Evolutionary conservation across 2,329 filamentous ascomycete species (phyloP).

Genomic region (Penicillium sp.): DNA sequence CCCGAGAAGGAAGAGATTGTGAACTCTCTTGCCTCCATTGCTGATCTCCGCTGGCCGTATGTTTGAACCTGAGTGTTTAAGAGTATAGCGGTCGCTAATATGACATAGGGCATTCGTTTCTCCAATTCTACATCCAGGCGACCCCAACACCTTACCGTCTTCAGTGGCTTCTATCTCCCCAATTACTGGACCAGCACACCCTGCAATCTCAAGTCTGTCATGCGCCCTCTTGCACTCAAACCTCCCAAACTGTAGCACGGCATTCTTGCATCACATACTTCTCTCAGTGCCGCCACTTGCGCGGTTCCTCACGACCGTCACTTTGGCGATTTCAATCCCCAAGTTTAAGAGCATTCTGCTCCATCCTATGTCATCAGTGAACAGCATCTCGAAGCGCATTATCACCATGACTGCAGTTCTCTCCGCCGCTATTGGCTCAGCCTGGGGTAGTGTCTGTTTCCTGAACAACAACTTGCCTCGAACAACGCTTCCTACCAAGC

Average conservation of each 20-base stretch:
- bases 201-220: conserved; percentile 71
- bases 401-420: conserved; percentile 68
- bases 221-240: conserved; percentile 82
- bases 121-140: conserved; percentile 73
- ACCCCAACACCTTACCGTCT: conserved; percentile 51
- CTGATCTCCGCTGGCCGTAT: conserved; percentile 72
- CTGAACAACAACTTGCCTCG: conserved; percentile 73
- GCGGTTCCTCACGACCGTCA: conserved; percentile 61
- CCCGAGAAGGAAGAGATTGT: conserved; percentile 66
- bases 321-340: conserved; percentile 58
- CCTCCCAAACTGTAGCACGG: conserved; percentile 79
- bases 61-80: conserved; percentile 27
- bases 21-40: conserved; percentile 72
- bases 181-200: conserved; percentile 75
- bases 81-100: background rate
- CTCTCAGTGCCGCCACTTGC: conserved; percentile 69
- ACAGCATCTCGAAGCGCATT: conserved; percentile 57
- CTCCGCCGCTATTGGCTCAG: conserved; percentile 72
- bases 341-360: conserved; percentile 60
- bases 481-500: conserved; percentile 64
- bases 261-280: conserved; percentile 80
- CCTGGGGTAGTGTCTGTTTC: conserved; percentile 83
- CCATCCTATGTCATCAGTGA: conserved; percentile 59
- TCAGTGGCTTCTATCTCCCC: conserved; percentile 61
- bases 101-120: conserved; percentile 60